Base-by-base conservation (phyloP, 768 basidiomycete genomes). In the Saitozyma sp. region DNA sequence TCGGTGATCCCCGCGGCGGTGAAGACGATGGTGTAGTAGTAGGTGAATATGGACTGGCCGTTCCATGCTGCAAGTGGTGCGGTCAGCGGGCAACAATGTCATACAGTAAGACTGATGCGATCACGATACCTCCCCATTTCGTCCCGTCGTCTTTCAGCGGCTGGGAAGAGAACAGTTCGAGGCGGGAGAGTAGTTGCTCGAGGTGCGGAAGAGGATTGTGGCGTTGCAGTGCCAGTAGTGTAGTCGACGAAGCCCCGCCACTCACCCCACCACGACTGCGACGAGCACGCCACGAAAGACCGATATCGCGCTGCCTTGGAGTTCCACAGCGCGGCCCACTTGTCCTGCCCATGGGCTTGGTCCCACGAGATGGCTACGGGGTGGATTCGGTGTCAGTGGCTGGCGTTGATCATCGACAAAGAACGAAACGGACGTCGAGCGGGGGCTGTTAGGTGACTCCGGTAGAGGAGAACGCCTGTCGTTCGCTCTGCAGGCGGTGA, bases 281-380 rank as follows among this genome's bases (percentile, higher is more conserved):
- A 64, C 17, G 66, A 67, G 54, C 61, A 54, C 9, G 68, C 68
- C 1, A 70, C 68, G 52, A 70, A 70, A 11, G 68, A 70, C 41
- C 68, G 51, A 48, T 70, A 70, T 51, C 68, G 55, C 1, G 68
- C 68, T 0, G 68, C 64, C 53, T 70, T 70, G n/a, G 65, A 58
- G 39, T 70, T 70, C 65, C 65, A 70, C 17, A 70, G 45, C 9
- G 68, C 68, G 0, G 68, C 43, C 68, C 68, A 70, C 41, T 65
- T 66, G 40, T 70, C 68, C 51, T 70, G 68, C 7, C 68, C 68
- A 20, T 70, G 68, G 7, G 39, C 52, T 50, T 70, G 68, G 38
- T 70, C 68, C 68, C 68, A 70, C 17, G 62, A 61, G 53, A 70
- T 70, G 5, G 68, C 66, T 68, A 50, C 14, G n/a, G 45, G 37